Evolutionary conservation across 306 rosid species (phyloP).

Genomic region (Quercus suber): DNA sequence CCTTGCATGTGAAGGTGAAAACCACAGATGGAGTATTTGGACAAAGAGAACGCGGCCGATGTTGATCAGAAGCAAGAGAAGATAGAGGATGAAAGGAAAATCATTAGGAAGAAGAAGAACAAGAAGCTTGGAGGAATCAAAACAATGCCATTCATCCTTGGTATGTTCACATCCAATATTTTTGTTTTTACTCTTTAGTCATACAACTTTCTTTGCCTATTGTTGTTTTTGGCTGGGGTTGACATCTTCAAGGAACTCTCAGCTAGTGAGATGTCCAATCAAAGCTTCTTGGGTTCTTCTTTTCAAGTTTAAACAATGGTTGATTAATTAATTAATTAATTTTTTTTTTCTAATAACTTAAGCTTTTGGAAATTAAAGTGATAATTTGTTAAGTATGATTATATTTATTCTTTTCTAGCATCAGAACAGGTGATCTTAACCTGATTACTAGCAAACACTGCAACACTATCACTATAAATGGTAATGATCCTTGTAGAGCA

Average conservation of each 20-base stretch:
- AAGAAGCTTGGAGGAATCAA: slow-evolving; percentile 45
- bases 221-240: background rate
- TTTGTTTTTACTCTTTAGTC: background rate
- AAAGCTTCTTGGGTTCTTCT: too few relatives aligned
- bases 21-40: slow-evolving; percentile 24
- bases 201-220: background rate
- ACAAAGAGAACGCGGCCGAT: slow-evolving; percentile 7
- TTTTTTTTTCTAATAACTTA: too few relatives aligned
- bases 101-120: background rate
- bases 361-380: too few relatives aligned
- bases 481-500: too few relatives aligned
- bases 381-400: too few relatives aligned
- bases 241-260: background rate
- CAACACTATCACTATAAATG: too few relatives aligned
- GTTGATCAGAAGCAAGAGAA: slow-evolving; percentile 1
- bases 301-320: too few relatives aligned
- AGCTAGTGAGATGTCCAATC: too few relatives aligned
- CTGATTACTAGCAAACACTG: too few relatives aligned
- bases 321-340: too few relatives aligned
- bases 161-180: slow-evolving; percentile 18
- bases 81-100: background rate
- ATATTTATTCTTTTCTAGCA: too few relatives aligned
- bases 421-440: too few relatives aligned
- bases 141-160: slow-evolving; percentile 65
- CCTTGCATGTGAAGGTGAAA: background rate